Base-by-base conservation (phyloP, 306 rosid species). In the Quercus alba region DNA sequence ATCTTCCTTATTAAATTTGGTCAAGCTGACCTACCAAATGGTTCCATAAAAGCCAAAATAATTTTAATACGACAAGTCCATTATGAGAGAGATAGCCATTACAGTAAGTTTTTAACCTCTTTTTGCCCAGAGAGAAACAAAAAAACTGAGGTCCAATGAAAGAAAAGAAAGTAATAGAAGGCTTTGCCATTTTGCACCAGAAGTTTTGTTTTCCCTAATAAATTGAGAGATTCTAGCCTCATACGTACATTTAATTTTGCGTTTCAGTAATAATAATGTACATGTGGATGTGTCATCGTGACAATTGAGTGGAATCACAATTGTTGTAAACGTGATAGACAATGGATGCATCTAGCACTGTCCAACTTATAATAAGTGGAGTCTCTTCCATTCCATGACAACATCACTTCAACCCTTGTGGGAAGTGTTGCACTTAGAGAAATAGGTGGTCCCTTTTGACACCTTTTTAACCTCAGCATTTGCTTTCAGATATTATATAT, bases 381-480 rank as follows among this genome's bases (percentile, higher is more conserved):
- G 74, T 59, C 68, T 73, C 62, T 38, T 64, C 77, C 82, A 28
- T 38, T 64, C 77, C 82, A 28, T 72, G 86, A 78, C 83, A 78
- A 75, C 75, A 73, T 74, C 75, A 28, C 75, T 67, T 80, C 28
- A 10, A 44, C 55, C 30, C 30, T 76, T 41, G n/a, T 70, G 78
- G 30, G 44, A 51, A 64, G 82, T 41, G 78, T 75, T 58, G 84
- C 85, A 75, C 75, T 69, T 49, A 12, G 61, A 33, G 46, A 41
- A 41, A 41, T 8, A 25, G 41, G 88, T 83, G 89, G 92, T 88
- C 92, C 90, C 86, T 76, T 77, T 21, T 14, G n/a, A 21, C 26
- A 75, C 77, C 80, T 81, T 80, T 81, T 30, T 31, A 25, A 70
- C 64, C 74, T 8, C 9, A 59, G 31, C 76, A 41, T 77, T 80